Base-by-base conservation (phyloP, 116 monocot genomes). In the Trichopus zeylanicus region DNA sequence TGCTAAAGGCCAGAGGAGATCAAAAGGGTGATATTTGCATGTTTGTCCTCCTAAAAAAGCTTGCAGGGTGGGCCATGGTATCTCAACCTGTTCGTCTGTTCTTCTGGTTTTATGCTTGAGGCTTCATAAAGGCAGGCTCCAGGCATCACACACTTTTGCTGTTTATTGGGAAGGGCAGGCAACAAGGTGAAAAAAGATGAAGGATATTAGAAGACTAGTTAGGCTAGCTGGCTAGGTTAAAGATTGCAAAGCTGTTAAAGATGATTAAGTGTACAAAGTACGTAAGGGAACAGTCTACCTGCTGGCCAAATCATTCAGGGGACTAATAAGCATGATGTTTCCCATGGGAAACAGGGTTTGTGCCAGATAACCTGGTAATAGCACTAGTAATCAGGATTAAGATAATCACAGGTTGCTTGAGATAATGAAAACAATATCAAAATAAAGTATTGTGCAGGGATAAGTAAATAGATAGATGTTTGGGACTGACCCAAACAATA, bases 271-370 rank as follows among this genome's bases (percentile, higher is more conserved):
- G 57, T 31, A 58, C 51, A 75, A 63, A 56, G 18, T 35, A 60
- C 49, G 53, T 35, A 70, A 63, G 60, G 60, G 26, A 78, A 63
- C 52, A 63, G 18, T 77, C 85, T 92, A 92, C 92, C 92, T 92
- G 87, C 73, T 46, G 29, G 69, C 55, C 65, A 73, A 73, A 78
- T 66, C 59, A 72, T 31, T 56, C 56, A 48, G 55, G 65, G 61
- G 49, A 26, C 84, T 92, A 92, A 77, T 92, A 92, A 72, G 76
- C 87, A 91, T 80, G 86, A 65, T 78, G 86, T 79, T 92, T 87
- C 51, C 84, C 87, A 63, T 81, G 81, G 67, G 84, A 71, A 67
- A 77, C 32, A 61, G 79, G 75, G 78, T 78, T 80, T 73, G 63
- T 69, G 65, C 81, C 92, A 72, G 83, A 74, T 71, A 84, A 92